Conservation (phyloP, 75 land plant genomes). For the Cupressus sempervirens region DNA sequence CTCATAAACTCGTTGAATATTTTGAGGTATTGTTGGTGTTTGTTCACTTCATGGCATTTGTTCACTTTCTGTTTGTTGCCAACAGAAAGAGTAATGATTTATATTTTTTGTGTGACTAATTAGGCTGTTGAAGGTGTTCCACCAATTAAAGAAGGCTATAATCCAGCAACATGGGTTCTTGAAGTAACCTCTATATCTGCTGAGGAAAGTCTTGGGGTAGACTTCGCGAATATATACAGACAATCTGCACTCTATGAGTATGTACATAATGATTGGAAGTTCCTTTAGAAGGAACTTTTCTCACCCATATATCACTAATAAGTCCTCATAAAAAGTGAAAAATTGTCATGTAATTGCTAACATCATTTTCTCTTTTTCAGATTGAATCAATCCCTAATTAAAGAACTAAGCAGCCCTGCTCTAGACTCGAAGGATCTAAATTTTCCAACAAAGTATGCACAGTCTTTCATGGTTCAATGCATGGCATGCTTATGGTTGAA, state of each 20-base stretch:
- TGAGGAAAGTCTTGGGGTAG: conserved; percentile 44
- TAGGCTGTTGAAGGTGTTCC: conserved; percentile 47
- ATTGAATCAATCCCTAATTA: conserved; percentile 43
- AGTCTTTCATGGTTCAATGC: conserved; percentile 41
- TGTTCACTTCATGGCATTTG: neutral
- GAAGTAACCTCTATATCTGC: conserved; percentile 47
- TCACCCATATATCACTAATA: neutral
- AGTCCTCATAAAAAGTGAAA: neutral
- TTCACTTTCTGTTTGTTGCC: no score
- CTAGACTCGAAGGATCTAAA: conserved; percentile 48
- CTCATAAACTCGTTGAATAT: conserved; percentile 32
- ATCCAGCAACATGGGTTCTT: conserved; percentile 79
- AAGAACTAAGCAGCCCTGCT: conserved; percentile 49
- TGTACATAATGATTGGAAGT: conserved; percentile 2
- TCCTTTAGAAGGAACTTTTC: neutral
- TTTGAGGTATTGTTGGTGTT: conserved; percentile 21
- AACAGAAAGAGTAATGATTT: neutral
- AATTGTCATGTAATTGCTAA: neutral
- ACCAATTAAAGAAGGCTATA: conserved; percentile 54
- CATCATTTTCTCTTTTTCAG: conserved; percentile 21
- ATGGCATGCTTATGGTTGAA: conserved; percentile 64
- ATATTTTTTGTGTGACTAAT: neutral
- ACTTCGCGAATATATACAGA: conserved; percentile 50
- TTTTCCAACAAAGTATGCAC: conserved; percentile 63
- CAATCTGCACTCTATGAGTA: conserved; percentile 55